Base-by-base conservation (phyloP, 192 early-diverging fungal genomes). In the Coemansia sp. region DNA sequence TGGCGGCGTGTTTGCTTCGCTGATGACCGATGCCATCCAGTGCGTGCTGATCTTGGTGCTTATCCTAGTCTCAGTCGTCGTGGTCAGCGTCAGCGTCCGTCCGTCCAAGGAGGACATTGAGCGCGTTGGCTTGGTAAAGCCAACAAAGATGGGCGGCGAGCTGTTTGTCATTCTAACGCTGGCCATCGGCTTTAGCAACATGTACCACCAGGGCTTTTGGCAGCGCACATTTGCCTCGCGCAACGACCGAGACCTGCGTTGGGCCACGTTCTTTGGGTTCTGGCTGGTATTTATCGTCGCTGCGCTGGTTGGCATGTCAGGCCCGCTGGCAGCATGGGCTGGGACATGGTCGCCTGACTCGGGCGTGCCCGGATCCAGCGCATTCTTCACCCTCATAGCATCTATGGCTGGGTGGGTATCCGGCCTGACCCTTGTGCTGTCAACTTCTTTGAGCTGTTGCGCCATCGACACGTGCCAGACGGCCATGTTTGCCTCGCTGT, bases 141-240 rank as follows among this genome's bases (percentile, higher is more conserved):
- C 90, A 36, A 89, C 89, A 68, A 86, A 87, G 48, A 81, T 86
- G 78, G 88, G 88, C 58, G 88, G 85, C 68, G 87, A 90, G 71
- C 79, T 87, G 38, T 76, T 89, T 70, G 84, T 77, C 3, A 87
- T 88, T 44, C 83, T 91, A 62, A 83, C 87, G 6, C 80, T 86
- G 59, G 88, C 90, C 40, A 84, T 90, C 67, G 79, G 75, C 34
- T 82, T 84, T 55, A 78, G 89, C 24, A 86, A 86, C 61, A 81
- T 90, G 74, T 90, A 88, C 71, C 88, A 89, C 42, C 89, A 91
- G 71, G 87, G 84, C 22, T 87, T 88, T 38, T 91, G 90, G 90
- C 90, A 91, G 80, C 86, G 89, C 44, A 87, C 89, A 12, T 91
- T 89, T 86, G 82, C 89, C n/a, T 86, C 90, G 11, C 80, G 80